Conservation (phyloP, 805 yeast genomes). For the Barnettozyma californica region DNA sequence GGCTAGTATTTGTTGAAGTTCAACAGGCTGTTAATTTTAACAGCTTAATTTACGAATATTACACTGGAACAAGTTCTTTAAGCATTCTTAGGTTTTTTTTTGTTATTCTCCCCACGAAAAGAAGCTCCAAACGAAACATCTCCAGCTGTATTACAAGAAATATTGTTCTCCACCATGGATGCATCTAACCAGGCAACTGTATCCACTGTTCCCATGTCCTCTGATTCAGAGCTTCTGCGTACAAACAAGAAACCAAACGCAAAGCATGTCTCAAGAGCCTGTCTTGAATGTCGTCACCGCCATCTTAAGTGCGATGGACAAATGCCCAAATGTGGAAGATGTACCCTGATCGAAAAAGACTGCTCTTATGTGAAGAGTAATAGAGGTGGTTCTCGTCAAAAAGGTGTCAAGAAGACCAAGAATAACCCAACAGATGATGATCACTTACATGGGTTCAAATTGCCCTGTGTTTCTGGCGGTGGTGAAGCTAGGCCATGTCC, state of each 20-base stretch:
- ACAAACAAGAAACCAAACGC: conserved; percentile 15
- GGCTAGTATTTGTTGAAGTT: background rate
- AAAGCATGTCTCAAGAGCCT: conserved; percentile 43
- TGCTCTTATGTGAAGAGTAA: conserved; percentile 48
- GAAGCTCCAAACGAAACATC: background rate
- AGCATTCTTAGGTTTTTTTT: background rate
- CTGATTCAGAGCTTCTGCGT: background rate
- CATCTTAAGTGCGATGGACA: conserved; percentile 48
- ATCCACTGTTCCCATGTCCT: background rate
- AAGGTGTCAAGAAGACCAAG: conserved; percentile 34
- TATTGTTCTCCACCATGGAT: background rate
- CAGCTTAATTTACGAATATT: background rate
- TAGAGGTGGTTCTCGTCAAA: conserved; percentile 49
- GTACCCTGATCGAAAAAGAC: conserved; percentile 28
- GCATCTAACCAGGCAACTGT: background rate
- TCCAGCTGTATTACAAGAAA: background rate
- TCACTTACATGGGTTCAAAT: conserved; percentile 3
- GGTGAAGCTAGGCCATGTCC: conserved; percentile 18
- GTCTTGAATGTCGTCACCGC: conserved; percentile 45
- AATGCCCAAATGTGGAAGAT: conserved; percentile 40
- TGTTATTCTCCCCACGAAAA: background rate
- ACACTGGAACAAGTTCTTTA: background rate
- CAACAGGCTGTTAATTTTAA: background rate
- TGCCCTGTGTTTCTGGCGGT: conserved; percentile 17
- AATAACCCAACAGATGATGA: background rate